Evolutionary conservation across 2,329 filamentous ascomycete species (phyloP), one percentile per base, ranked within the genome.

Genomic region (Ophiostoma montium): DNA sequence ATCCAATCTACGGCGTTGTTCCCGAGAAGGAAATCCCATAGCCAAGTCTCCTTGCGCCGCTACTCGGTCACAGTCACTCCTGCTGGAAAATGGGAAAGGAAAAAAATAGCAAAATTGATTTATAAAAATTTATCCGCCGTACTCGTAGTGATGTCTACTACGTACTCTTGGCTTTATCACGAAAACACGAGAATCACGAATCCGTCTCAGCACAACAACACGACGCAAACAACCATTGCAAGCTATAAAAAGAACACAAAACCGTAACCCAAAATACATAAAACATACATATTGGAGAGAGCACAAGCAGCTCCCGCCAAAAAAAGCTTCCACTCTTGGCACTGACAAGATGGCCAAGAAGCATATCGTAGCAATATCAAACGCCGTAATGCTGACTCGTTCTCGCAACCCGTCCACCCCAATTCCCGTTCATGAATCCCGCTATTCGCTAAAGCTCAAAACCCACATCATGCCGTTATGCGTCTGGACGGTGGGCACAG

Each of bases 1-100:
- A 33, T 44, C 27, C 30, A 44, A 44, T 44, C 30, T 33, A 48
- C 33, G 46, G 45, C 49, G 38, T 47, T 47, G 49, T 44, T 38
- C 35, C 43, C 32, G 12, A 47, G 45, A 38, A 32, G 23, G 35
- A 38, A 38, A 35, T 30, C 19, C 32, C 35, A 36, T 10, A 36
- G 23, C 13, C 33, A 12, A 15, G 23, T 30, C 39, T 15, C 7
- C 16, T n/a, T 23, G 15, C 39, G 7, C 23, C 23, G 39, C 39
- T 42, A 16, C 39, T n/a, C n/a, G n/a, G n/a, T n/a, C 39, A 23
- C 23, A 42, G 15, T 5, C 19, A 30, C 15, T 15, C 12, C 38
- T 15, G 15, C 7, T 11, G 5, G 39, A 15, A 42, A 46, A 35
- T 5, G 33, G 33, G 18, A 23, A 46, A 46, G 15, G 13, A 15